phyloP scores from a whole-genome alignment of 1,139 yeast genomes.

The Wickerhamomyces sp. region DNA sequence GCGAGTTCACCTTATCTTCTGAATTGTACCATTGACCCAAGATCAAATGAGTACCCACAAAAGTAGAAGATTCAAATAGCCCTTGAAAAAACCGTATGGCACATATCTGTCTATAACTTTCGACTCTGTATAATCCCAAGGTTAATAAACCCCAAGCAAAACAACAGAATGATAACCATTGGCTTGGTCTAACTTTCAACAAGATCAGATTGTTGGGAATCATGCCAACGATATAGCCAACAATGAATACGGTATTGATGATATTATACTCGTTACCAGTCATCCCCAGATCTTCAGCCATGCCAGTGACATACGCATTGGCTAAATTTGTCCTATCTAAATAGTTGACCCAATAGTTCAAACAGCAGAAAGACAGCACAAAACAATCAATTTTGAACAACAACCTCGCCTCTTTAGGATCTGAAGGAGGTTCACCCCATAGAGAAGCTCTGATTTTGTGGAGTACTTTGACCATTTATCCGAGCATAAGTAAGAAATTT shows the following conservation, averaged over 20 bases:
- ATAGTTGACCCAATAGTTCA: constrained; percentile 53
- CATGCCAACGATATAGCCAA: constrained; percentile 56
- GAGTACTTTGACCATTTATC: too few species aligned
- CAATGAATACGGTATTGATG: constrained; percentile 51
- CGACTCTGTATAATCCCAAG: constrained; percentile 42
- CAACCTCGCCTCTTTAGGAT: constrained; percentile 36
- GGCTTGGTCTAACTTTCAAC: constrained; percentile 45
- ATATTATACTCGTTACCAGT: constrained; percentile 45
- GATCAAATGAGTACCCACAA: constrained; percentile 48
- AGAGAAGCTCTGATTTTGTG: constrained; percentile 21
- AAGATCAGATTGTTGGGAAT: constrained; percentile 51
- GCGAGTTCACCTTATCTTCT: constrained; percentile 18
- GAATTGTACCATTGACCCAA: constrained; percentile 48
- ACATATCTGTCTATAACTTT: constrained; percentile 40
- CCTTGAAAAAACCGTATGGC: constrained; percentile 52
- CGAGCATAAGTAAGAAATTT: too few species aligned
- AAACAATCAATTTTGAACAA: constrained; percentile 49
- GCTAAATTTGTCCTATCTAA: constrained; percentile 43
- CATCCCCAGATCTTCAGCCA: constrained; percentile 49
- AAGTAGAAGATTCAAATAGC: constrained; percentile 49
- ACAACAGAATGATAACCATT: constrained; percentile 51
- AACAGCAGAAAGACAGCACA: constrained; percentile 50
- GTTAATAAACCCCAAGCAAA: constrained; percentile 52
- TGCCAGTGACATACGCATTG: constrained; percentile 59
- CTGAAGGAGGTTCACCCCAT: constrained; percentile 38